These are phyloP conservation scores for Modicella reniformis DNA, from an alignment of 371 early-diverging fungal species.

Conservation along the genomic window DNA sequence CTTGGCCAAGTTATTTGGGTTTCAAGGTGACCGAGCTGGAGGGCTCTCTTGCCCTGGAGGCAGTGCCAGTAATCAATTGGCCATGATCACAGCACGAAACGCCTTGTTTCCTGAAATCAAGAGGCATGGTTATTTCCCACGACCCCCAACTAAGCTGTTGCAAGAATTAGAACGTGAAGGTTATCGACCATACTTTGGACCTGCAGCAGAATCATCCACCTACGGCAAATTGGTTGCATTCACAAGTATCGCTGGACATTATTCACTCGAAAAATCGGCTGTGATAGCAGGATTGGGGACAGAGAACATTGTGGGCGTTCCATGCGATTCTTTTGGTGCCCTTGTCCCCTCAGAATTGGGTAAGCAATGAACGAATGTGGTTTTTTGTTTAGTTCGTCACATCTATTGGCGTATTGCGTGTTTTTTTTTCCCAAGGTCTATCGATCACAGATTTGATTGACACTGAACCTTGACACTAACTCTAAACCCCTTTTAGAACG, in stretches of 20 bases:
- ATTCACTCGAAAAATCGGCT: conserved; percentile 82
- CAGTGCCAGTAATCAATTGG: conserved; percentile 81
- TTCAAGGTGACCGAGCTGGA: conserved; percentile 65
- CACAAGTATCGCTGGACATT: conserved; percentile 82
- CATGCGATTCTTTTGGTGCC: conserved; percentile 70
- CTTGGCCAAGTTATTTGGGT: conserved; percentile 66
- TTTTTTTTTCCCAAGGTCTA: neutral
- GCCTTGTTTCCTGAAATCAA: conserved; percentile 73
- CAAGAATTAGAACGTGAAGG: conserved; percentile 22
- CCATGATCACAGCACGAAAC: conserved; percentile 84
- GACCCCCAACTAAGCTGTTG: conserved; percentile 45
- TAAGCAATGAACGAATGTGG: conserved; percentile 25
- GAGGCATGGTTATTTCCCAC: conserved; percentile 61
- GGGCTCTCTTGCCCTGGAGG: conserved; percentile 88
- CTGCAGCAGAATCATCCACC: conserved; percentile 10
- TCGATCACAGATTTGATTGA: no score
- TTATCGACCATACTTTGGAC: neutral
- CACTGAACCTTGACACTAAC: neutral
- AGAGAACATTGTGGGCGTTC: conserved; percentile 74
- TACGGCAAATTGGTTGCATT: conserved; percentile 75
- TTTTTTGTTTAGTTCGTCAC: neutral
- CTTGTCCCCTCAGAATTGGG: conserved; percentile 74
- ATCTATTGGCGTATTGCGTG: no score
- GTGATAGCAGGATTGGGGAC: conserved; percentile 81
- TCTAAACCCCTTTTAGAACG: conserved; percentile 52